These are phyloP conservation scores for Leccinum pseudoinsigne DNA, from an alignment of 1,284 basidiomycete species.

Conservation along the genomic window DNA sequence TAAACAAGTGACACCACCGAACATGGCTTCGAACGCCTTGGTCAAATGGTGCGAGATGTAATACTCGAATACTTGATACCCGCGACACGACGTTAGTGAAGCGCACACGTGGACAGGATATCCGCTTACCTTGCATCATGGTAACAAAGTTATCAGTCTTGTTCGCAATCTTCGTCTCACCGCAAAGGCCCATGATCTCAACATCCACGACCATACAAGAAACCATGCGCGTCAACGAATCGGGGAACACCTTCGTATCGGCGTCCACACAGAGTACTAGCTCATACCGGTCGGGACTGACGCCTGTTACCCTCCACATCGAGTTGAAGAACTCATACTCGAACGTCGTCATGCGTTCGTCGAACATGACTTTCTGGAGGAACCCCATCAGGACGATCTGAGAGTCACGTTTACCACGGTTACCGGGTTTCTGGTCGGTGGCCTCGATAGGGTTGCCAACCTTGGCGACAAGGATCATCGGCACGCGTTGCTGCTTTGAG, in stretches of 20 bases:
- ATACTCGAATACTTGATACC: conserved; percentile 87
- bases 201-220: conserved; percentile 95
- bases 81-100: conserved; percentile 8
- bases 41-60: conserved; percentile 99
- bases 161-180: conserved; percentile 99
- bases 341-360: conserved; percentile 99
- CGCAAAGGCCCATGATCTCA: conserved; percentile 98
- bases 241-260: conserved; percentile 97
- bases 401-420: conserved; percentile 97
- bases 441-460: conserved; percentile 90
- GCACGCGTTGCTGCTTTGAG: conserved; percentile 96
- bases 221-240: conserved; percentile 89
- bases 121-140: conserved; percentile 87
- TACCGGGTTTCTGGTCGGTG: conserved; percentile 92
- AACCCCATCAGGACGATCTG: conserved; percentile 99
- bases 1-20: conserved; percentile 98
- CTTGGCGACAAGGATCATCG: conserved; percentile 94
- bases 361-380: conserved; percentile 98
- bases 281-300: conserved; percentile 97
- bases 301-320: conserved; percentile 91
- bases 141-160: conserved; percentile 98
- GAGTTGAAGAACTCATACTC: conserved; percentile 99
- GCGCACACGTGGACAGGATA: background rate
- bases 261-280: conserved; percentile 97
- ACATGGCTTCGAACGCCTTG: conserved; percentile 99